Conservation (phyloP, 1,284 basidiomycete genomes). For the Cryptococcus wingfieldii region DNA sequence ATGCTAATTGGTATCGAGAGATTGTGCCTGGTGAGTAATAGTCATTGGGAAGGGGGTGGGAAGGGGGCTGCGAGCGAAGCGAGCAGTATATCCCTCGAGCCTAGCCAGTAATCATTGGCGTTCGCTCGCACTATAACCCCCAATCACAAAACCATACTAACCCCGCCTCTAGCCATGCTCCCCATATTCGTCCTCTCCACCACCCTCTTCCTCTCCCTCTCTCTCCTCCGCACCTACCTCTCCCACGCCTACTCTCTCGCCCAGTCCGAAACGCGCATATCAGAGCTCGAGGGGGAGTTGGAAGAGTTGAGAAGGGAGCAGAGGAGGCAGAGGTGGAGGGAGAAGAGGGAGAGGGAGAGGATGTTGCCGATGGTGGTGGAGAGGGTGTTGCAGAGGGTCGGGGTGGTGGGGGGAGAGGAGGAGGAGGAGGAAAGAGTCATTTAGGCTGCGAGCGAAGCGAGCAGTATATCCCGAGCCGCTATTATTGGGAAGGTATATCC, state of each 20-base stretch:
- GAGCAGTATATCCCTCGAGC: too few relatives aligned
- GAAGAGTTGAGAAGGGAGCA: conserved; percentile 26
- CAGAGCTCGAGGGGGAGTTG: conserved; percentile 40
- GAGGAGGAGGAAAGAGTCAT: conserved; percentile 19
- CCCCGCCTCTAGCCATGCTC: conserved; percentile 40
- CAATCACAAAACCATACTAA: not conserved
- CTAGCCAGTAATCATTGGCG: too few relatives aligned
- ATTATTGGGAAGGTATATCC: not conserved
- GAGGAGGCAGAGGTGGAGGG: conserved; percentile 24
- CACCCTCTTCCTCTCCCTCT: conserved; percentile 42
- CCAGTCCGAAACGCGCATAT: conserved; percentile 36
- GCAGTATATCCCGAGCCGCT: not conserved
- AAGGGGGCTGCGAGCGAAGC: too few relatives aligned
- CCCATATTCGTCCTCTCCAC: conserved; percentile 47
- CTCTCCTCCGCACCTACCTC: conserved; percentile 14
- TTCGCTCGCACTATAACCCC: too few relatives aligned
- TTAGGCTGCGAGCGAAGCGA: too few relatives aligned
- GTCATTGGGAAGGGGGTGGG: too few relatives aligned
- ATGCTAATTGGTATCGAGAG: conserved; percentile 20
- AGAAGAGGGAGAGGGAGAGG: conserved; percentile 39
- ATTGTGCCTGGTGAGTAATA: conserved; percentile 21
- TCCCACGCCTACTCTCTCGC: conserved; percentile 33
- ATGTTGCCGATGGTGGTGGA: conserved; percentile 44
- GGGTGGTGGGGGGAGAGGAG: conserved; percentile 27
- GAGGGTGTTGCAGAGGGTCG: conserved; percentile 41